A percentile compares a stretch with the other conserved stretches of the same genome.
Evolutionary conservation across 116 monocot species (phyloP).

Genomic region (Phalaenopsis hybrid): DNA sequence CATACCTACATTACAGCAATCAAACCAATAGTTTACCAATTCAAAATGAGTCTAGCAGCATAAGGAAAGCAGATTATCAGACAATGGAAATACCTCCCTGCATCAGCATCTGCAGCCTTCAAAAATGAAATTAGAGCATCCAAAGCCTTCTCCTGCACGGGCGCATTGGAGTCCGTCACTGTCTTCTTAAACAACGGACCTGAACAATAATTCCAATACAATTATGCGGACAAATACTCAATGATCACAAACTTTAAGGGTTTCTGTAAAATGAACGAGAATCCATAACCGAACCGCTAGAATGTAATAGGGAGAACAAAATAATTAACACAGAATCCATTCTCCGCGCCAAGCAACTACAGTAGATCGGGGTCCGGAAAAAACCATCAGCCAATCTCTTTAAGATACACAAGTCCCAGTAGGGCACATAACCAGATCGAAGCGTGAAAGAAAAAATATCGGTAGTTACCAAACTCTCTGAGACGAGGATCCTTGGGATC

Average conservation of each 20-base stretch:
- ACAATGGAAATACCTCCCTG: constrained; percentile 40
- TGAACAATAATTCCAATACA: constrained; percentile 11
- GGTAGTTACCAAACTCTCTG: no score
- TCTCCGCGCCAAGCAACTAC: background rate
- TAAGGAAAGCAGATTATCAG: background rate
- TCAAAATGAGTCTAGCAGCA: background rate
- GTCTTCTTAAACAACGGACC: constrained; percentile 88
- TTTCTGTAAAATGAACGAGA: background rate
- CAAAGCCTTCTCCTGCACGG: constrained; percentile 98
- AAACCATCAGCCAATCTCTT: background rate
- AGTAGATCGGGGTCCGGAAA: background rate
- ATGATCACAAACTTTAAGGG: background rate
- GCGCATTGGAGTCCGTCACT: constrained; percentile 92
- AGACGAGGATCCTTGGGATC: no score
- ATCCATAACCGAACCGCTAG: background rate
- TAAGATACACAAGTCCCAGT: constrained; percentile 7
- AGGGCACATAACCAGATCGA: constrained; percentile 4
- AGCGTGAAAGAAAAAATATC: background rate
- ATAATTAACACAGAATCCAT: constrained; percentile 1
- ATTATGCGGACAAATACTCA: background rate
- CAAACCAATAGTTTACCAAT: constrained; percentile 1
- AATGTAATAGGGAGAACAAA: background rate
- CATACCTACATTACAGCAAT: constrained; percentile 48
- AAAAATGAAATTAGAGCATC: constrained; percentile 86
- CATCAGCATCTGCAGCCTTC: constrained; percentile 88